A percentile compares a stretch with the other conserved stretches of the same genome.
phyloP scores from a whole-genome alignment of 1,284 basidiomycete species.

The Austropuccinia psidii region DNA sequence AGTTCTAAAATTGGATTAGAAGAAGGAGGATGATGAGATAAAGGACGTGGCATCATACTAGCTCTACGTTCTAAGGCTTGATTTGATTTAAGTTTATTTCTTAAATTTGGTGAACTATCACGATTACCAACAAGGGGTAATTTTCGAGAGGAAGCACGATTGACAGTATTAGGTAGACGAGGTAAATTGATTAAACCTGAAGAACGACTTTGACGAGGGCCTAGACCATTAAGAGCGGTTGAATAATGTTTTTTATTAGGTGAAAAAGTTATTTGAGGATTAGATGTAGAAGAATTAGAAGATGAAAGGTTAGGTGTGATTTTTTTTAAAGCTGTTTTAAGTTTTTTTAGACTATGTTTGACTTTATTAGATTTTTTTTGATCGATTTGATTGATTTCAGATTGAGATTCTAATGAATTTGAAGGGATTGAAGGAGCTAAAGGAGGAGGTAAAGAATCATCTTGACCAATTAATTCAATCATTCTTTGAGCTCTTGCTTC shows the following conservation, averaged over 20 bases:
- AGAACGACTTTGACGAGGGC: too few species aligned
- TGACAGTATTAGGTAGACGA: constrained; percentile 11
- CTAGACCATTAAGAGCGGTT: not conserved
- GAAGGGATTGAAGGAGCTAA: not conserved
- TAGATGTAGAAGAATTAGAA: not conserved
- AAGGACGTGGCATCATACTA: not conserved
- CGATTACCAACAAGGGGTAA: not conserved
- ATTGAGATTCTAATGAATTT: not conserved
- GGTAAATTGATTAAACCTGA: not conserved
- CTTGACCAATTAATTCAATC: constrained; percentile 29
- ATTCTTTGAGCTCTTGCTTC: constrained; percentile 27
- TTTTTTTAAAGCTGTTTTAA: constrained; percentile 35
- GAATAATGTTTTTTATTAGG: constrained; percentile 21
- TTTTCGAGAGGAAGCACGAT: constrained; percentile 23
- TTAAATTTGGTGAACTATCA: constrained; percentile 2
- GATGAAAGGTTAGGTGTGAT: constrained; percentile 18
- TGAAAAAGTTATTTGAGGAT: not conserved
- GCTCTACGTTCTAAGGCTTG: not conserved
- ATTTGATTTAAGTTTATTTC: not conserved
- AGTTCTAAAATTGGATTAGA: not conserved
- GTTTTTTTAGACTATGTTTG: constrained; percentile 33
- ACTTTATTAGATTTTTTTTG: constrained; percentile 16
- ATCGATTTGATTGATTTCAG: not conserved
- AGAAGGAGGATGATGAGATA: not conserved
- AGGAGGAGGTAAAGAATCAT: constrained; percentile 4